Evolutionary conservation across 2,329 filamentous ascomycete genomes (phyloP).

Genomic region (Neurospora sp.): DNA sequence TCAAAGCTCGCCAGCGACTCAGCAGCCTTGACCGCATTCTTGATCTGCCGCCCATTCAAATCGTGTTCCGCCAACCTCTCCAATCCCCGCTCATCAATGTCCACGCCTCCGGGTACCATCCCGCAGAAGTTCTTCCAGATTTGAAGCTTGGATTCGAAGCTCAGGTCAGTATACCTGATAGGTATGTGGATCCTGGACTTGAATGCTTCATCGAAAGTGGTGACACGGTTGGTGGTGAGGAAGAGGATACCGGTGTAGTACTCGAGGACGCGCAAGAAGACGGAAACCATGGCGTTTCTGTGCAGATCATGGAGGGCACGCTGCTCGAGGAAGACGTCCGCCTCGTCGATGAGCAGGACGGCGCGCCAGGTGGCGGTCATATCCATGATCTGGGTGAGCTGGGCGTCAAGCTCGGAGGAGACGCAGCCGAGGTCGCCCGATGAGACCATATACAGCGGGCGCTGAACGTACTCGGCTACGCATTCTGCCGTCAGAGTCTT

Average conservation of each 20-base stretch:
- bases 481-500: slow-evolving; percentile 29
- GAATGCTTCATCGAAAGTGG: slow-evolving; percentile 27
- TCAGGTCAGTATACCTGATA: slow-evolving; percentile 23
- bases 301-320: slow-evolving; percentile 23
- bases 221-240: slow-evolving; percentile 27
- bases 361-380: slow-evolving; percentile 19
- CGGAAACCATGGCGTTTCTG: slow-evolving; percentile 28
- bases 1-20: slow-evolving; percentile 17
- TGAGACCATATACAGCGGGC: slow-evolving; percentile 27
- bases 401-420: slow-evolving; percentile 12
- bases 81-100: slow-evolving; percentile 15
- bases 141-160: slow-evolving; percentile 10
- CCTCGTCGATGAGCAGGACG: slow-evolving; percentile 29
- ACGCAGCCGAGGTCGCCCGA: slow-evolving; percentile 27
- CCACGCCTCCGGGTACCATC: slow-evolving; percentile 16
- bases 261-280: slow-evolving; percentile 27
- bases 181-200: slow-evolving; percentile 26
- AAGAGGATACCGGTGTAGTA: slow-evolving; percentile 28
- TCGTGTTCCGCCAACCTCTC: slow-evolving; percentile 23
- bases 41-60: slow-evolving; percentile 31
- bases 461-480: slow-evolving; percentile 26
- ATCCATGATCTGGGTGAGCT: slow-evolving; percentile 14
- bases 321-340: slow-evolving; percentile 28
- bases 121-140: slow-evolving; percentile 24
- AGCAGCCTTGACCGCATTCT: slow-evolving; percentile 24